Base-by-base conservation (phyloP, 2,329 filamentous ascomycete genomes). In the Exutisphaerella laricina region DNA sequence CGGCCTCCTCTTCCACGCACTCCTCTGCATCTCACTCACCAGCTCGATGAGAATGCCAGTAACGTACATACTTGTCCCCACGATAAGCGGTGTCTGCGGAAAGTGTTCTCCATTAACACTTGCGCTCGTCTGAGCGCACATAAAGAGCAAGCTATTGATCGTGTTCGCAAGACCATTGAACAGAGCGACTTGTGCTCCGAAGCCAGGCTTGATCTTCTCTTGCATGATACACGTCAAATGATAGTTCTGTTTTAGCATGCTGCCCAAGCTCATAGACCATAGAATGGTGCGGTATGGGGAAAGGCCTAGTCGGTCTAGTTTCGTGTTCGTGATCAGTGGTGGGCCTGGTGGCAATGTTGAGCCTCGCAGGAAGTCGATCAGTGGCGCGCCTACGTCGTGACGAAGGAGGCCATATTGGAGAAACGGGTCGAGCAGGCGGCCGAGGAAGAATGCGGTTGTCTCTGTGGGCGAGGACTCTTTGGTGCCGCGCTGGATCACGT, bases 161-260 rank as follows among this genome's bases (percentile, higher is more conserved):
- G 66, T 67, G 64, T 82, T 82, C 56, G 72, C 58, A 7, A 74
- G 25, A 0, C 70, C 69, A 59, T 83, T 82, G 66, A 75, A 78
- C 2, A 59, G 38, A 10, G 65, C 63, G 10, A 82, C 67, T 2
- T 60, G 44, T 0, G 70, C 30, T 0, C 76, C 75, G 2, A 62
- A 58, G 0, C 33, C 16, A 0, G 70, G 62, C 1, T 65, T 64
- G 61, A 81, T 73, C 9, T 72, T 67, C 50, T 80, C 75, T 34
- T 70, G 62, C 13, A 68, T 70, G 2, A 77, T 58, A 18, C 51
- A 53, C 1, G 66, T 55, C 10, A 73, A 62, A 73, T 75, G 78
- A 60, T 73, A 72, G 53, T 74, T 71, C 46, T 82, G 78, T 64
- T 81, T 81, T 20, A 72, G 44, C 17, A 69, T 65, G 28, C 67